Evolutionary conservation across 2,329 filamentous ascomycete genomes (phyloP).

Genomic region (Diaporthe caulivora): DNA sequence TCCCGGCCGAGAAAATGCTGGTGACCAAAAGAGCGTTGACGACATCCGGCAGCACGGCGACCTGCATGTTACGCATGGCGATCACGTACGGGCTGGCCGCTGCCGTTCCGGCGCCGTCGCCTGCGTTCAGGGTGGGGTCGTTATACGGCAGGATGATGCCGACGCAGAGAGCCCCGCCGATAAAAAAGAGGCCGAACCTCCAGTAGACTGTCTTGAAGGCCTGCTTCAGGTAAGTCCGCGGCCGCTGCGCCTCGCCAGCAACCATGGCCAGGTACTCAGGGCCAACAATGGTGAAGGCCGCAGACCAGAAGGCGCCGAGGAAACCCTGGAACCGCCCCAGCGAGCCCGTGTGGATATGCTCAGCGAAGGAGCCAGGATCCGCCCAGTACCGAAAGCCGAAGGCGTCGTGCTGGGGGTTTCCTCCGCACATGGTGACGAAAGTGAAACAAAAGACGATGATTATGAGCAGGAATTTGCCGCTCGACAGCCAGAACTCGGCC

Average conservation of each 20-base stretch:
- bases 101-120: conserved; percentile 58
- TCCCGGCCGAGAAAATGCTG: conserved; percentile 40
- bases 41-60: conserved; percentile 66
- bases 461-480: conserved; percentile 75
- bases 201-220: conserved; percentile 82
- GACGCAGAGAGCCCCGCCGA: conserved; percentile 75
- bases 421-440: conserved; percentile 83
- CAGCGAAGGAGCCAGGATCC: conserved; percentile 71
- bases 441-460: conserved; percentile 78
- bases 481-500: conserved; percentile 77
- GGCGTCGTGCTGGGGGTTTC: conserved; percentile 76
- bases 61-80: conserved; percentile 67
- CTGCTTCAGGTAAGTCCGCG: conserved; percentile 72
- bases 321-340: conserved; percentile 80
- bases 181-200: conserved; percentile 78
- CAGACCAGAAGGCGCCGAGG: conserved; percentile 74
- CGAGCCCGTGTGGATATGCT: conserved; percentile 69
- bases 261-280: conserved; percentile 78
- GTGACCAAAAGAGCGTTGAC: conserved; percentile 63
- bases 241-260: conserved; percentile 76
- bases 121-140: conserved; percentile 64
- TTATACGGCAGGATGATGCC: conserved; percentile 78
- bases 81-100: conserved; percentile 74
- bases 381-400: conserved; percentile 80
- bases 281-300: conserved; percentile 73